phyloP scores from a whole-genome alignment of 345 rosid genomes.

The Melastoma malabathricum region DNA sequence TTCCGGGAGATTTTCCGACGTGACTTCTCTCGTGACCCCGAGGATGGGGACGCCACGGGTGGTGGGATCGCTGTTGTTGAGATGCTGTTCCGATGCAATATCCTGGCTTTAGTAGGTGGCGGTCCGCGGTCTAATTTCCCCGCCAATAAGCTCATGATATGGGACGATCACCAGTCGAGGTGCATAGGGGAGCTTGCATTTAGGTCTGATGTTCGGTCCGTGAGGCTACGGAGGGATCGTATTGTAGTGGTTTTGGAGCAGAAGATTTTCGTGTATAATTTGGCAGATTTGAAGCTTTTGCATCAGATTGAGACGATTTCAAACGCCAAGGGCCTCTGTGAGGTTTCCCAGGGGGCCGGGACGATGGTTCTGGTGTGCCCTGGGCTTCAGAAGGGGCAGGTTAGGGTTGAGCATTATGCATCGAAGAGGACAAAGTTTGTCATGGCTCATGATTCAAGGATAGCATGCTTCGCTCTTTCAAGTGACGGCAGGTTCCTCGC shows the following conservation, averaged over 20 bases:
- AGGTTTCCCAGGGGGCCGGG: conserved; percentile 66
- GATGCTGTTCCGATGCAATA: conserved; percentile 88
- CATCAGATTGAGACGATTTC: conserved; percentile 86
- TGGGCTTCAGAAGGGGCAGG: conserved; percentile 83
- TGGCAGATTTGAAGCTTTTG: conserved; percentile 66
- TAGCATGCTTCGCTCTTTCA: conserved; percentile 69
- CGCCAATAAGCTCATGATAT: conserved; percentile 77
- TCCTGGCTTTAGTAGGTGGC: conserved; percentile 86
- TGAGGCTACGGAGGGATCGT: conserved; percentile 66
- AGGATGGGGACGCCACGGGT: conserved; percentile 24
- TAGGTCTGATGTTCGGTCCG: conserved; percentile 75
- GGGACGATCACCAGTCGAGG: conserved; percentile 87
- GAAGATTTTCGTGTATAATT: conserved; percentile 78
- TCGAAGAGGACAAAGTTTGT: conserved; percentile 78
- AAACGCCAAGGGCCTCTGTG: conserved; percentile 85
- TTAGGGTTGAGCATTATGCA: conserved; percentile 78
- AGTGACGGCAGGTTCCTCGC: conserved; percentile 84
- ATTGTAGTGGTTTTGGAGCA: conserved; percentile 70
- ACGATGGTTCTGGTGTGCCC: conserved; percentile 78
- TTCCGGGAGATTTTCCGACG: conserved; percentile 93
- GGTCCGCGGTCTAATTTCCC: conserved; percentile 81
- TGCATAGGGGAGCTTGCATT: conserved; percentile 85
- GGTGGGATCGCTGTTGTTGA: conserved; percentile 73
- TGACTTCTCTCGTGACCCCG: conserved; percentile 24
- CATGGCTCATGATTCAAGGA: conserved; percentile 93